Base-by-base conservation (phyloP, 495 filamentous ascomycete genomes). In the Hyphodiscus hymeniophilus region DNA sequence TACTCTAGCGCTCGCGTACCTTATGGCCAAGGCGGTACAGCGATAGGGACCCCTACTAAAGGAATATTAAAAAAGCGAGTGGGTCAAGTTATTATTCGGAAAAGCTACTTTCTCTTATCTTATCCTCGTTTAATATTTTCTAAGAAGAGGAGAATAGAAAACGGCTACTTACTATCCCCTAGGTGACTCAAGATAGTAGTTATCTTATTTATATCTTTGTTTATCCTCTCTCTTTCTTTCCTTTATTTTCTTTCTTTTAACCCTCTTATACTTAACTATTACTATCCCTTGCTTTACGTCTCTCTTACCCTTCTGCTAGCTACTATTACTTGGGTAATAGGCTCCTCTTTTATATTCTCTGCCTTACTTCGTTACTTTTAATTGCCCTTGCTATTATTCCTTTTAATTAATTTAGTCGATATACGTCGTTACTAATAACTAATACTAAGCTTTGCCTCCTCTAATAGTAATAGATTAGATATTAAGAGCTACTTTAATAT, bases 111-210 rank as follows among this genome's bases (percentile, higher is more conserved):
- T n/a, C n/a, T n/a, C n/a, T 28, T 28, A 4, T 28, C 26, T 28
- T 28, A 28, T 28, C 26, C 26, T 28, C 26, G 26, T 28, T 28
- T 28, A 28, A 43, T 15, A 42, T 28, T 52, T 42, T 52, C 35
- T 20, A 23, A 47, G n/a, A 5, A 41, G 26, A 42, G 30, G 18
- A 36, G 50, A 48, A 38, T 43, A 52, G 50, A 47, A 52, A 51
- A 51, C 34, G 20, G 38, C 17, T 52, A 36, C 50, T 36, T 43
- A 34, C 44, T 22, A 52, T 48, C 38, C 38, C 16, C 18, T 49
- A 7, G 8, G 20, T 38, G n/a, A 38, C 31, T 38, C 18, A 47
- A 15, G 44, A 47, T 47, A 38, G 31, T 8, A 26, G 31, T 21
- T 12, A 16, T 47, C 8, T 11, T 20, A 20, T 42, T 22, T 42